These are phyloP conservation scores for Rhynchospora breviuscula DNA, from an alignment of 176 grass and related monocot species.

Conservation along the genomic window DNA sequence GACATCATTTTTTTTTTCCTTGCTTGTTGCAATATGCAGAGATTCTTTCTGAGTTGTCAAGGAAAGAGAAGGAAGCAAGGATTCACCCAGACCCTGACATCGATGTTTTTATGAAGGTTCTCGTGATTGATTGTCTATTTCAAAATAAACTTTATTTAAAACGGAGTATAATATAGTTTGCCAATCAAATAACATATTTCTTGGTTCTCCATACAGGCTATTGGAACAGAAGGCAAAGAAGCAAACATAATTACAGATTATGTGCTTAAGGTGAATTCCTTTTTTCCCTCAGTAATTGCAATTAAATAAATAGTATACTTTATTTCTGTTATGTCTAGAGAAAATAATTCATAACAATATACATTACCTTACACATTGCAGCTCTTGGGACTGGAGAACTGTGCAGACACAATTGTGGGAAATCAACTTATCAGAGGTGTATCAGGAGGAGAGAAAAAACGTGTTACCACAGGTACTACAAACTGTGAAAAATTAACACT, in stretches of 20 bases:
- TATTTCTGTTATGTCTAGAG: too few species aligned
- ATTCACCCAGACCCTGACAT: slow-evolving; percentile 71
- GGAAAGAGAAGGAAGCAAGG: slow-evolving; percentile 73
- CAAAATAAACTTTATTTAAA: neutral
- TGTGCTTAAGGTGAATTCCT: slow-evolving; percentile 56
- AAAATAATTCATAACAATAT: neutral
- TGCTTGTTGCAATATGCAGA: slow-evolving; percentile 32
- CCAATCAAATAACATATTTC: neutral
- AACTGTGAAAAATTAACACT: too few species aligned
- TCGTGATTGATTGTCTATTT: neutral
- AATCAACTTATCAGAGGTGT: slow-evolving; percentile 77
- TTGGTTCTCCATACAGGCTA: slow-evolving; percentile 36
- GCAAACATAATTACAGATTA: slow-evolving; percentile 72
- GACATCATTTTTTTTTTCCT: neutral
- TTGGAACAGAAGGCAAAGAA: slow-evolving; percentile 63
- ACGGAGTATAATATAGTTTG: too few species aligned
- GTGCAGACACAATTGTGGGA: slow-evolving; percentile 73
- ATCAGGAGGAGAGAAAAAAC: slow-evolving; percentile 80
- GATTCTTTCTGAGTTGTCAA: slow-evolving; percentile 52
- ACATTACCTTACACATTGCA: slow-evolving; percentile 3
- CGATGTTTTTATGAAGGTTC: slow-evolving; percentile 82
- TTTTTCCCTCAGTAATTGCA: neutral
- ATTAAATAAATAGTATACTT: neutral
- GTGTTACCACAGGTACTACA: slow-evolving; percentile 72
- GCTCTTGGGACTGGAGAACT: slow-evolving; percentile 72